These are phyloP conservation scores for Daedalea quercina DNA, from an alignment of 768 basidiomycete species.

Conservation along the genomic window DNA sequence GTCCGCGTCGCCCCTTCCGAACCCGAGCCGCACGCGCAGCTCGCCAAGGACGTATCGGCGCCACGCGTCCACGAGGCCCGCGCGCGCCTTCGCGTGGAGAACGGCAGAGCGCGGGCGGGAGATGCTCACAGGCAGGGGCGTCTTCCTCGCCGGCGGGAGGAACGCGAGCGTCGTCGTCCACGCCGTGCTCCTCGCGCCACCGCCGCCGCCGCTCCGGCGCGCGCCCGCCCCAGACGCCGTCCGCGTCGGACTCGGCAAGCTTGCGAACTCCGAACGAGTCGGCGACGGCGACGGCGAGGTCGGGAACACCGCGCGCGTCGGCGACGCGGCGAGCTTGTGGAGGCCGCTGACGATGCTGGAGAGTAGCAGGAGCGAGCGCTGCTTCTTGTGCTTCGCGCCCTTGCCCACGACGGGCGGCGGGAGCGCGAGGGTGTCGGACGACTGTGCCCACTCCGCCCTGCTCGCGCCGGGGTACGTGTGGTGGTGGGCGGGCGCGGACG, in stretches of 20 bases:
- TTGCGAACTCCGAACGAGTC: conserved; percentile 12
- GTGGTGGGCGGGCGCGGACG: background rate
- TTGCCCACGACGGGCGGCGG: conserved; percentile 19
- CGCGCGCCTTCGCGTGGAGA: conserved; percentile 57
- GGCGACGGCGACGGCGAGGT: conserved; percentile 7
- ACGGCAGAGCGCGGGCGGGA: conserved; percentile 11
- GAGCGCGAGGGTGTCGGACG: background rate
- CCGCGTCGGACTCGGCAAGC: conserved; percentile 7
- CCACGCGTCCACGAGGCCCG: conserved; percentile 60
- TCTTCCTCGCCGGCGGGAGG: conserved; percentile 9
- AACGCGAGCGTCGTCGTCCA: conserved; percentile 17
- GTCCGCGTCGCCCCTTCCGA: conserved; percentile 7
- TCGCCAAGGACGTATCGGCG: conserved; percentile 54
- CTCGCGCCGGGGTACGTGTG: background rate
- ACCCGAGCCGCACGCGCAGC: conserved; percentile 29
- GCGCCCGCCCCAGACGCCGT: no score
- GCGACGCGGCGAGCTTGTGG: conserved; percentile 11
- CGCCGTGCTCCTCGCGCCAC: conserved; percentile 2
- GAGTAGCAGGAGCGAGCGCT: conserved; percentile 61
- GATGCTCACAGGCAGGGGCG: conserved; percentile 6
- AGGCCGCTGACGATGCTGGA: conserved; percentile 43
- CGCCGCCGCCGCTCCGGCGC: no score
- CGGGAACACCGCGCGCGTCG: conserved; percentile 5
- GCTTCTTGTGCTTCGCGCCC: conserved; percentile 53
- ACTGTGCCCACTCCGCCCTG: background rate